Base-by-base conservation (phyloP, 1,284 basidiomycete genomes). In the Kwoniella shivajii region DNA sequence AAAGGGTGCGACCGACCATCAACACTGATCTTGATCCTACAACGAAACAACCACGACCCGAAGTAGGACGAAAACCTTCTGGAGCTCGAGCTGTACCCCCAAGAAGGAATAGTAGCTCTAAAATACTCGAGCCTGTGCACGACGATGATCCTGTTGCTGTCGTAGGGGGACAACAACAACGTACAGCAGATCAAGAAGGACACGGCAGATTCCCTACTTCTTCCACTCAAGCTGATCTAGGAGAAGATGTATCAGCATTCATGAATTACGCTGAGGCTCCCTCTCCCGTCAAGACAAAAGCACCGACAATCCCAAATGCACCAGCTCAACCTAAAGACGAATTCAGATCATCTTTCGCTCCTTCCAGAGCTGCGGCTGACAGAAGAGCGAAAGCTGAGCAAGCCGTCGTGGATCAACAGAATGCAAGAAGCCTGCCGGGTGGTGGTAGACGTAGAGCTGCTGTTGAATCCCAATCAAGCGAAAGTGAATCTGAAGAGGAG, bases 301-400 rank as follows among this genome's bases (percentile, higher is more conserved):
- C 43, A 22, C 61, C 74, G 1, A 43, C 65, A 6, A 27, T 50
- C 42, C 49, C 48, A 11, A 34, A 58, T 13, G 13, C 45, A 14
- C 22, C 42, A 6, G 20, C 44, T 30, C 20, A 54, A 33, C 48
- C 54, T 10, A 37, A 61, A 20, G 63, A 64, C 16, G 64, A 66
- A 54, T 86, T 82, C 71, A 84, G 84, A 45, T 92, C 90, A 0
- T 92, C 91, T 2, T 94, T 94, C 68, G 88, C 90, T 0, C 88
- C 87, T 0, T 89, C 88, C 14, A 88, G 84, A 69, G 84, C 87
- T 61, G 91, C 89, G 22, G 84, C 85, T 22, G 86, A 94, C 70
- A 83, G 92, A 50, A 89, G 90, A 67, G 88, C 88, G 11, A 89
- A 88, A 73, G 82, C 83, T 13, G 86, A 92, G 69, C 89, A 88